Evolutionary conservation across 2,329 filamentous ascomycete genomes (phyloP), one percentile per base, ranked within the genome.

Genomic region (Colletotrichum acutatum): DNA sequence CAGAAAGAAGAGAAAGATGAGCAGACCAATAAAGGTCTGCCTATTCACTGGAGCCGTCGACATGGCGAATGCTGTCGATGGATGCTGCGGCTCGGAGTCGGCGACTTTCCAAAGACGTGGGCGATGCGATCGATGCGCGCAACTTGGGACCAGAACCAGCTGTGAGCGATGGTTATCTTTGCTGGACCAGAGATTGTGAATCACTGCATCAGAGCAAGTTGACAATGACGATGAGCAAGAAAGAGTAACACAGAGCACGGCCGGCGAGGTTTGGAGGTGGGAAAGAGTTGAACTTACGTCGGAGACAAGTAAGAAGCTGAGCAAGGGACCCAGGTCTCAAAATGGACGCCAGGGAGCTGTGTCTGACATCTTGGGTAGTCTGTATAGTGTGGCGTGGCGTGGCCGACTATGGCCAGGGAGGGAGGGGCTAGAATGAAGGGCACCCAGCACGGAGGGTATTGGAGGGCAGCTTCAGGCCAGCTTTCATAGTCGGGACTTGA

Each of bases 1-100:
- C 9, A 74, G 14, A 11, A 72, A 66, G 49, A 73, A 49, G 24
- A 74, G 37, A 8, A 74, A 57, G 59, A 66, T 32, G 11, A 66
- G 14, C 4, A 67, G 26, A n/a, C 64, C 65, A 1, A 63, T 19
- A 8, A 49, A 19, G n/a, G 70, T 70, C 66, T 74, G 72, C 32
- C 52, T 67, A 52, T 69, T 74, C 22, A 73, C 52, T 4, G 56
- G 49, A 3, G 69, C 42, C 12, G 30, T 42, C 22, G 63, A 61
- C 6, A 74, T 74, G n/a, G 42, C 19, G 42, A 49, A 7, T 49
- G 42, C 42, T 22, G 42, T n/a, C 19, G 42, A 22, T 49, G 42
- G 42, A 49, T n/a, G 42, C 42, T 49, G 19, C 19, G 19, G 19
- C 37, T 28, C 11, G 54, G 32, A n/a, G 42, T 49, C 42, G 2